Base-by-base conservation (phyloP, 805 yeast species). In the Soucietia sequanensis region DNA sequence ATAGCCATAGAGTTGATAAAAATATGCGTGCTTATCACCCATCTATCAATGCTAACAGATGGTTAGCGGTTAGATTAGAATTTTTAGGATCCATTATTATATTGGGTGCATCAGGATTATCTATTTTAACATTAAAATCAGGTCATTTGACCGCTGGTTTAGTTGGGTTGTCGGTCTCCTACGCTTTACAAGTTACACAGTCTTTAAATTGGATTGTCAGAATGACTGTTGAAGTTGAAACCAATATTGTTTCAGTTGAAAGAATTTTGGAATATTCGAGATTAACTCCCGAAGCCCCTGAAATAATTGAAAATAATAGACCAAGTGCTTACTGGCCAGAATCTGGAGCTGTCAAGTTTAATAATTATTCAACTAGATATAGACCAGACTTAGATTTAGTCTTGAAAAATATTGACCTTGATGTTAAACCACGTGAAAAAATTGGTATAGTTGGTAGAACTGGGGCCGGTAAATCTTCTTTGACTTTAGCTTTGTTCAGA, bases 211-310 rank as follows among this genome's bases (percentile, higher is more conserved):
- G 97, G 97, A 88, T 93, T 62, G 98, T 93, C 20, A 78, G 99
- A 65, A 91, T 90, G 98, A 87, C 97, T 0, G 99, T 93, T 28
- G 99, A 93, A 50, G 96, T 93, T 30, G 99, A 93, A 62, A 89
- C 97, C 9, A 91, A 89, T 61, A 90, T 93, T 65, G 99, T 93
- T 24, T 85, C 95, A 13, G 96, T 95, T 29, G 99, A 91, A 68
- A 81, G 99, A 65, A 81, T 91, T 35, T 72, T 86, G 61, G 99
- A 91, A 59, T 91, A 90, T 59, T 77, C 95, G 23, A 60, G 65
- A n/a, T 68, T 93, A 41, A 65, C 66, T 24, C 70, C 89, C n/a
- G 99, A 93, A 66, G 98, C 97, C 6, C 87, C 93, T 1, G 79
- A 71, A 35, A 57, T 80, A 16, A 67, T 84, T 35, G 80, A 78